These are phyloP conservation scores for Ramaria sp. DNA, from an alignment of 768 basidiomycete genomes.

Conservation along the genomic window DNA sequence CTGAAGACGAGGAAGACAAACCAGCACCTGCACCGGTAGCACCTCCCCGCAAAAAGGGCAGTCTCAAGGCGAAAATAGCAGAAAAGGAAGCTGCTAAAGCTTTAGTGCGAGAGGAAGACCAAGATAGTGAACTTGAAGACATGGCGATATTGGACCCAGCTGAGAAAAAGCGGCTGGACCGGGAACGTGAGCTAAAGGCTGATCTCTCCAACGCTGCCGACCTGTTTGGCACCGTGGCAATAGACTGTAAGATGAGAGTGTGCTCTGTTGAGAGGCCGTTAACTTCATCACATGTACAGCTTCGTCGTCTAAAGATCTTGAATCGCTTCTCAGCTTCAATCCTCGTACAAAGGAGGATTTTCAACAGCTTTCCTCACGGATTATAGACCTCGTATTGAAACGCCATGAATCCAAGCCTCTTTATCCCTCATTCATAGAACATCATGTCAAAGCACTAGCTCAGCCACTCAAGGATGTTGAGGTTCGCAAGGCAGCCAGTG, in stretches of 20 bases:
- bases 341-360: constrained; percentile 91
- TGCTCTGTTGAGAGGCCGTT: constrained; percentile 21
- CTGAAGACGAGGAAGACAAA: constrained; percentile 41
- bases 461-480: constrained; percentile 81
- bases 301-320: constrained; percentile 55
- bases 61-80: constrained; percentile 81
- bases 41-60: constrained; percentile 86
- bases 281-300: constrained; percentile 27
- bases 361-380: constrained; percentile 53
- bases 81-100: constrained; percentile 81
- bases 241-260: constrained; percentile 36
- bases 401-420: constrained; percentile 76
- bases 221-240: constrained; percentile 60
- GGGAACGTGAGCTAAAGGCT: constrained; percentile 72
- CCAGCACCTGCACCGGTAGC: constrained; percentile 38
- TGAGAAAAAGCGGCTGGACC: constrained; percentile 67
- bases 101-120: constrained; percentile 27
- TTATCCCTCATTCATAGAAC: constrained; percentile 75
- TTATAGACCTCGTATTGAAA: constrained; percentile 68
- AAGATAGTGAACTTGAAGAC: constrained; percentile 55
- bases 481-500: constrained; percentile 79
- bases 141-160: constrained; percentile 60
- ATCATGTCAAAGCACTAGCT: constrained; percentile 68
- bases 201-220: constrained; percentile 81
- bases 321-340: constrained; percentile 62